A percentile compares a stretch with the other conserved stretches of the same genome.
Evolutionary conservation across 805 yeast genomes (phyloP).

Genomic region (Kodamaea fukazawae): DNA sequence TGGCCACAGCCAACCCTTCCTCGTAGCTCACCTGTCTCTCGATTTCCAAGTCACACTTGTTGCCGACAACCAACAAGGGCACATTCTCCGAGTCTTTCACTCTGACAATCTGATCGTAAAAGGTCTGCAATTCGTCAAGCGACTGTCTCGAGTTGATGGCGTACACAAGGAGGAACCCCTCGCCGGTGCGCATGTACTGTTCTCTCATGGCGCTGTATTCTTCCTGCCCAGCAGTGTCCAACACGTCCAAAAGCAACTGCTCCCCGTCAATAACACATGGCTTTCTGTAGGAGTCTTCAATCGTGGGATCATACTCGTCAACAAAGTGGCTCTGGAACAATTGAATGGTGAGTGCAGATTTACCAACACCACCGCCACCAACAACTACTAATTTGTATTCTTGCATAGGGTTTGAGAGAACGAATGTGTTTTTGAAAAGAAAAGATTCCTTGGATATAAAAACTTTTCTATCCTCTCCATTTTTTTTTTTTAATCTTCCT

Average conservation of each 20-base stretch:
- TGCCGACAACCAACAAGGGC: constrained; percentile 79
- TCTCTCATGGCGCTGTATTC: constrained; percentile 85
- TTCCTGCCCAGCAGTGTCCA: constrained; percentile 98
- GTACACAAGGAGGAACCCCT: constrained; percentile 87
- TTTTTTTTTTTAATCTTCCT: too few relatives aligned
- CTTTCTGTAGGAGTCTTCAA: constrained; percentile 88
- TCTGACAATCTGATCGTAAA: constrained; percentile 72
- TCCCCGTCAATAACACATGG: constrained; percentile 81
- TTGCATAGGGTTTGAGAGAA: constrained; percentile 35
- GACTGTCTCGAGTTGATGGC: constrained; percentile 82
- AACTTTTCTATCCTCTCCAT: too few relatives aligned
- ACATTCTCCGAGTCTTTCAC: constrained; percentile 73
- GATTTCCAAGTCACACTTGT: constrained; percentile 71
- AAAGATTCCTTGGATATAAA: too few relatives aligned
- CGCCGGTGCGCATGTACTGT: constrained; percentile 94
- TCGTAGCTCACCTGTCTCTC: constrained; percentile 72
- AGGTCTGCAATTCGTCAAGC: constrained; percentile 78
- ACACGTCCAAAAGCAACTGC: constrained; percentile 62
- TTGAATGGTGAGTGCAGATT: constrained; percentile 93
- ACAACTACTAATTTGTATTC: constrained; percentile 94
- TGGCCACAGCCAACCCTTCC: constrained; percentile 63
- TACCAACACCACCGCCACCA: constrained; percentile 99
- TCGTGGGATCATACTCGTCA: constrained; percentile 97
- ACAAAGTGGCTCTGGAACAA: constrained; percentile 92
- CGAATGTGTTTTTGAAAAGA: constrained; percentile 1